Evolutionary conservation across 352 stramenopile species (phyloP).

Genomic region (Elongisporangium senticosum): DNA sequence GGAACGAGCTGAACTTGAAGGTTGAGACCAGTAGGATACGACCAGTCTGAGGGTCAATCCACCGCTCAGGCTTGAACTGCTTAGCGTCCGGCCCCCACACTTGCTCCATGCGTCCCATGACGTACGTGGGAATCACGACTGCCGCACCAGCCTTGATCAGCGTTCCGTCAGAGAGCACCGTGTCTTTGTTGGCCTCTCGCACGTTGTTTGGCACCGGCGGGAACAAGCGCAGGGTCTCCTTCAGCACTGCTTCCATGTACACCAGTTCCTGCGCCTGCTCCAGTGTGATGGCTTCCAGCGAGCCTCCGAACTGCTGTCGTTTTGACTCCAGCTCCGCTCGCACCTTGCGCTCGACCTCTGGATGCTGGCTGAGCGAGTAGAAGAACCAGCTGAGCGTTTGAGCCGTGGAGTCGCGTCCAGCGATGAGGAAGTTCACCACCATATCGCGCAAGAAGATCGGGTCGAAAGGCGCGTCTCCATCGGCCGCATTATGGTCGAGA

Average conservation of each 20-base stretch:
- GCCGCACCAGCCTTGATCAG: constrained; percentile 28
- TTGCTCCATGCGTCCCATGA: constrained; percentile 40
- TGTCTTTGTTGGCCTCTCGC: constrained; percentile 30
- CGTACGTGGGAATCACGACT: constrained; percentile 42
- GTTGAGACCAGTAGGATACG: constrained; percentile 19
- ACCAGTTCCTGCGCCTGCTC: constrained; percentile 22
- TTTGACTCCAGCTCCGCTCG: constrained; percentile 18
- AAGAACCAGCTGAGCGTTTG: constrained; percentile 47
- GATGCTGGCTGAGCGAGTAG: constrained; percentile 19
- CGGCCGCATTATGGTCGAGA: constrained; percentile 7
- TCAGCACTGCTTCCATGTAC: constrained; percentile 44
- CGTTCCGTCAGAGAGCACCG: constrained; percentile 57
- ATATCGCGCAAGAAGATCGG: constrained; percentile 59
- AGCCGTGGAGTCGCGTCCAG: constrained; percentile 73
- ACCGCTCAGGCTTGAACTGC: constrained; percentile 64
- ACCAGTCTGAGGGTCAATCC: constrained; percentile 33
- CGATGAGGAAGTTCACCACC: constrained; percentile 75
- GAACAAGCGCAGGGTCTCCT: constrained; percentile 61
- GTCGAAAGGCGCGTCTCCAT: constrained; percentile 12
- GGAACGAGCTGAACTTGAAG: constrained; percentile 53
- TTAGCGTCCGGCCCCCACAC: constrained; percentile 57
- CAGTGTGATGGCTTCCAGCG: constrained; percentile 14
- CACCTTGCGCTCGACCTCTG: constrained; percentile 17
- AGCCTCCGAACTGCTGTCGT: background rate
- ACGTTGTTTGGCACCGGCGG: constrained; percentile 42